phyloP scores from a whole-genome alignment of 1,284 basidiomycete genomes.

The Melampsora medusae region DNA sequence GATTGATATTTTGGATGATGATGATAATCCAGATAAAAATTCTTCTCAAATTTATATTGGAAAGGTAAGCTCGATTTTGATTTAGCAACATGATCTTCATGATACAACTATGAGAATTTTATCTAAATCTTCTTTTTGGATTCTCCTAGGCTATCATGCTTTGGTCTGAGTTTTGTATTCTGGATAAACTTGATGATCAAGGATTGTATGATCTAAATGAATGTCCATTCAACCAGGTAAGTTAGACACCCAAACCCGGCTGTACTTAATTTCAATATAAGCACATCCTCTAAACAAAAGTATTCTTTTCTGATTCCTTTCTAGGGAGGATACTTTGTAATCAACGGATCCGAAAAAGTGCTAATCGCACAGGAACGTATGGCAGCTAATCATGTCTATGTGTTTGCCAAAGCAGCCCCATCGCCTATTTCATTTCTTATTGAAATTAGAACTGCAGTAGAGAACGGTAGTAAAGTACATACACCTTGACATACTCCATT shows the following conservation, averaged over 20 bases:
- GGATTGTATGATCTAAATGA: constrained; percentile 89
- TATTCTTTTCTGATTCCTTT: not conserved
- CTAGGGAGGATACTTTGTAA: constrained; percentile 97
- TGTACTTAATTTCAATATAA: not conserved
- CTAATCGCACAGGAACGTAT: constrained; percentile 98
- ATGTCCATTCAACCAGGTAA: constrained; percentile 82
- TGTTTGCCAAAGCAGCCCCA: constrained; percentile 96
- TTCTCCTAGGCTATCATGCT: constrained; percentile 87
- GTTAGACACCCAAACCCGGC: constrained; percentile 9
- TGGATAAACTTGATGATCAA: constrained; percentile 73
- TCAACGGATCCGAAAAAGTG: constrained; percentile 99
- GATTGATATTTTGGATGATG: constrained; percentile 68
- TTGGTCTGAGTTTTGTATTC: constrained; percentile 89
- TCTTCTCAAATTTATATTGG: constrained; percentile 88
- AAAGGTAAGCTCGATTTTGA: constrained; percentile 65
- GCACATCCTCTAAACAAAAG: not conserved
- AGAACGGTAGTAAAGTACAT: constrained; percentile 99
- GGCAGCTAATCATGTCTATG: constrained; percentile 99
- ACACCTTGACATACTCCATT: too few relatives aligned
- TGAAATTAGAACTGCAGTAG: constrained; percentile 95
- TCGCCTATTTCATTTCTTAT: constrained; percentile 93
- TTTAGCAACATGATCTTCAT: constrained; percentile 40
- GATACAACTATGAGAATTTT: not conserved
- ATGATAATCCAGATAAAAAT: constrained; percentile 65
- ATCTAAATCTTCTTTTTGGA: not conserved